phyloP scores from a whole-genome alignment of 257 asterid species.

The Jaltomata sinuosa region DNA sequence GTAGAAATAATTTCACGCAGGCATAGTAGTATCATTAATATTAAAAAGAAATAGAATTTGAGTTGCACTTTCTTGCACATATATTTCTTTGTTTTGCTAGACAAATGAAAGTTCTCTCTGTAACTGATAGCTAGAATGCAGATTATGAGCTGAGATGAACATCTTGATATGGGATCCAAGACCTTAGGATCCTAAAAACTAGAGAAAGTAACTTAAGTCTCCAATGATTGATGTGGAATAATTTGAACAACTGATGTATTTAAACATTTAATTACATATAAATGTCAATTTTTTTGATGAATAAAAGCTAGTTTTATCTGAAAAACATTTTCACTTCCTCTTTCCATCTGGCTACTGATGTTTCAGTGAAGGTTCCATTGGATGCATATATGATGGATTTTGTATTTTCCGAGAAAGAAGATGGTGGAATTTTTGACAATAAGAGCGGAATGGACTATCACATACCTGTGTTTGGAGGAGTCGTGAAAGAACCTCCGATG shows the following conservation, averaged over 20 bases:
- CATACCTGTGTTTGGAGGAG: conserved; percentile 81
- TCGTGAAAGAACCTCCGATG: conserved; percentile 80
- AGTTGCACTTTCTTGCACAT: neutral
- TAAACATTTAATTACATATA: neutral
- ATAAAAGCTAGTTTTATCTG: neutral
- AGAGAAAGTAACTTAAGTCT: neutral
- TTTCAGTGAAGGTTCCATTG: conserved; percentile 84
- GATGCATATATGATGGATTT: conserved; percentile 96
- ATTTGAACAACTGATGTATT: neutral
- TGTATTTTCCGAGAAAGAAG: conserved; percentile 89
- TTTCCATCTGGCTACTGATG: conserved; percentile 7
- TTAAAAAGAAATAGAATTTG: neutral
- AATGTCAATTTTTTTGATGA: neutral
- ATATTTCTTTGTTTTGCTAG: neutral
- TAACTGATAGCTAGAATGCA: neutral
- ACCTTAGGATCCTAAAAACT: neutral
- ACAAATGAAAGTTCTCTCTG: neutral
- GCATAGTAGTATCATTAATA: neutral
- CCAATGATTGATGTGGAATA: neutral
- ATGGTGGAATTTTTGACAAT: conserved; percentile 87
- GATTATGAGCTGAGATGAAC: neutral
- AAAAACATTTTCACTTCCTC: conserved; percentile 8
- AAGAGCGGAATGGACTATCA: conserved; percentile 90
- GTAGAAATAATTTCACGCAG: neutral
- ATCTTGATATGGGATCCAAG: neutral